Conservation (phyloP, 768 basidiomycete genomes). For the Rhodotorula toruloides region DNA sequence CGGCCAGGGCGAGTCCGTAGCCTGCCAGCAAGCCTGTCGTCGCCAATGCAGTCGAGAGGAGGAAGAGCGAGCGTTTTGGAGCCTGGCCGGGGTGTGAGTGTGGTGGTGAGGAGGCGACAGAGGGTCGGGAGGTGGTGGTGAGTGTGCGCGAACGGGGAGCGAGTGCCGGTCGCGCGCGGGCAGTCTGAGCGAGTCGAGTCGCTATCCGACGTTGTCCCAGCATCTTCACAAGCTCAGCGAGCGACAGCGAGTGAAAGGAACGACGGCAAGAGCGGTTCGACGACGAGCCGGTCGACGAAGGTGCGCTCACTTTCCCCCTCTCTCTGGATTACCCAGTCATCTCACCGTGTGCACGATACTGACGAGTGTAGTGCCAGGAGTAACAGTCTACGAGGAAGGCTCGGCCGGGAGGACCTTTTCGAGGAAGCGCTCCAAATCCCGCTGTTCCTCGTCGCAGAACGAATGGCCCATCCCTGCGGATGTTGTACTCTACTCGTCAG, state of each 20-base stretch:
- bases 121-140: background rate
- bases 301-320: too few species aligned
- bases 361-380: too few species aligned
- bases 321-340: too few species aligned
- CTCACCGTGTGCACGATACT: background rate
- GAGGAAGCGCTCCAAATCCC: constrained; percentile 21
- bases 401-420: constrained; percentile 1
- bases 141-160: background rate
- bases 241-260: too few species aligned
- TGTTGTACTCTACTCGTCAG: background rate
- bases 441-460: constrained; percentile 28
- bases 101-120: background rate
- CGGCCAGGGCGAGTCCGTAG: constrained; percentile 17
- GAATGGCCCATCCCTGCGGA: constrained; percentile 27
- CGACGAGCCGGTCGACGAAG: too few species aligned
- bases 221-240: too few species aligned
- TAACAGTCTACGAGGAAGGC: background rate
- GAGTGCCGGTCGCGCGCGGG: background rate
- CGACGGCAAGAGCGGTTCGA: too few species aligned
- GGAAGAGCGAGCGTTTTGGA: constrained; percentile 15
- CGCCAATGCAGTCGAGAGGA: constrained; percentile 25
- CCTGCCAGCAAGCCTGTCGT: constrained; percentile 27
- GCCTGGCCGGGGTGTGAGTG: background rate
- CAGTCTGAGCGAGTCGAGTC: too few species aligned
- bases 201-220: too few species aligned